phyloP scores from a whole-genome alignment of 2,329 filamentous ascomycete genomes.

The Bipolaris bicolor region DNA sequence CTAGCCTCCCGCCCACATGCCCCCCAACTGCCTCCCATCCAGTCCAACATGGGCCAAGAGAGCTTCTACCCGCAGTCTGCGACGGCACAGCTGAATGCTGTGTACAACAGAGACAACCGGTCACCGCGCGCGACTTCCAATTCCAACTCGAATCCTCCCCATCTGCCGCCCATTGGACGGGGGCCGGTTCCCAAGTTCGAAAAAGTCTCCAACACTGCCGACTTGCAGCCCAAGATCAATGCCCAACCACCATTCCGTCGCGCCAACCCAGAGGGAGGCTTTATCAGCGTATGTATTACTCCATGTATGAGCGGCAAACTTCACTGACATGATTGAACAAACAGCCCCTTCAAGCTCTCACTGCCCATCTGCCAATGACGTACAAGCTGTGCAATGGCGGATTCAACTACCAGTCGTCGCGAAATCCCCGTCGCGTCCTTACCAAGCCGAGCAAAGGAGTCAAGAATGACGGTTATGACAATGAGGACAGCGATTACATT shows the following conservation, averaged over 20 bases:
- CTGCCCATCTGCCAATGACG: slow-evolving; percentile 88
- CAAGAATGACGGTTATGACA: slow-evolving; percentile 99
- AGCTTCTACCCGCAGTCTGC: slow-evolving; percentile 75
- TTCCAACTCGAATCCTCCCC: slow-evolving; percentile 55
- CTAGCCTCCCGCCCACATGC: slow-evolving; percentile 57
- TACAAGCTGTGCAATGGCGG: slow-evolving; percentile 98
- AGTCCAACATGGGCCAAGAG: slow-evolving; percentile 70
- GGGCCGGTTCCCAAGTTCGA: slow-evolving; percentile 87
- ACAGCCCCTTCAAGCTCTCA: slow-evolving; percentile 93
- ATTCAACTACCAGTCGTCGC: slow-evolving; percentile 98
- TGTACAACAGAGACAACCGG: slow-evolving; percentile 62
- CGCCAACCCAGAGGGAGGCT: slow-evolving; percentile 95
- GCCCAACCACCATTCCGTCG: slow-evolving; percentile 87
- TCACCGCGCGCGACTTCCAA: slow-evolving; percentile 53
- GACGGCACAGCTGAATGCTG: slow-evolving; percentile 72
- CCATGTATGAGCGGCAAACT: background rate
- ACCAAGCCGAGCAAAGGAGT: slow-evolving; percentile 98
- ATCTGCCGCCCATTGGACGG: slow-evolving; percentile 54
- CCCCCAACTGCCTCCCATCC: slow-evolving; percentile 77
- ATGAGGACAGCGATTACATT: slow-evolving; percentile 99
- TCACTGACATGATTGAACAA: slow-evolving; percentile 23
- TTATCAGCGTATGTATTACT: slow-evolving; percentile 79
- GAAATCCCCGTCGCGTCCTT: slow-evolving; percentile 91
- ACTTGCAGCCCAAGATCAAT: slow-evolving; percentile 84
- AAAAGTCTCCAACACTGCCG: slow-evolving; percentile 73